Base-by-base conservation (phyloP, 2,329 filamentous ascomycete species). In the Colletotrichum incanum region DNA sequence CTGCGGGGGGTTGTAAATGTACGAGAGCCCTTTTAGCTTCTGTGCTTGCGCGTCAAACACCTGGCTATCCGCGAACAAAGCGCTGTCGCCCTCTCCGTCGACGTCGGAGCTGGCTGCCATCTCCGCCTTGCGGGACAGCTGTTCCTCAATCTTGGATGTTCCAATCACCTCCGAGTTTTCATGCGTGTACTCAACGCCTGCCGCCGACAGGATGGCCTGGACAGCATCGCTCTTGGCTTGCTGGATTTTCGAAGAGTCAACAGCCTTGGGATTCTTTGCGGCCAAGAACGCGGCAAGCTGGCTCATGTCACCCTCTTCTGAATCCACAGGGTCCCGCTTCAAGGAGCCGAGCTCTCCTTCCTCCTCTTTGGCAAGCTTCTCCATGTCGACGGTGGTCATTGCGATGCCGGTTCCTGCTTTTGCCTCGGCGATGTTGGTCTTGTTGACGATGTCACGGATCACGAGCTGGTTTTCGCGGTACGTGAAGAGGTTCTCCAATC, bases 151-250 rank as follows among this genome's bases (percentile, higher is more conserved):
- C 76, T 93, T 94, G n/a, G 93, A 96, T 0, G 94, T 93, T 14
- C 96, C 96, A 68, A 99, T 90, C 18, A 99, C 95, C 82, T 99
- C 95, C 1, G 94, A 94, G 79, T 99, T 99, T 76, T 98, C 93
- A 79, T 99, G 96, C 0, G 95, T 97, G 80, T 99, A 99, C 78
- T 96, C 92, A 0, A 99, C 95, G 2, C 96, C 96, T 0, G 94
- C 95, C 9, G 92, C 91, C 3, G 94, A 91, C 1, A 99, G 89
- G 73, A 99, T 98, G 2, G 95, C 96, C 76, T 96, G 93, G 41
- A 98, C 89, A 0, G 94, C 92, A 77, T 98, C 94, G 58, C 88
- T 91, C 76, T 86, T 87, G 5, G 83, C 80, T 60, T 86, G 87
- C 55, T 89, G 86, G n/a, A 45, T 1, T 28, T 67, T 67, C 1